Evolutionary conservation across 106 monocot genomes (phyloP).

Genomic region (Dioscorea dumetorum): DNA sequence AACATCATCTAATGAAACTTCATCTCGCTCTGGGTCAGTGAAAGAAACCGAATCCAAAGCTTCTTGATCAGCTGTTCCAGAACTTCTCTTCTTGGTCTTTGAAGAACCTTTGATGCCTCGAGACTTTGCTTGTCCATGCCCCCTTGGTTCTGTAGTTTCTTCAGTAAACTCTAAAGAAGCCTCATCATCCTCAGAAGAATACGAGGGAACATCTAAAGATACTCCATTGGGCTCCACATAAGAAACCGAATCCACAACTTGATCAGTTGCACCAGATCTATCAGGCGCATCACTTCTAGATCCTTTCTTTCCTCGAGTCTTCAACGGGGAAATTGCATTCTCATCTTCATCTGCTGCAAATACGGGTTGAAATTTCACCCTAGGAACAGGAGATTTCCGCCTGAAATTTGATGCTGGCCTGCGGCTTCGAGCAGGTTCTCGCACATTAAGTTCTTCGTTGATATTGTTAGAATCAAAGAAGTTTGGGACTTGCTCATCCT

Average conservation of each 20-base stretch:
- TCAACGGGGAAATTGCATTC: neutral
- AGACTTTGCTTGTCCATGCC: constrained; percentile 53
- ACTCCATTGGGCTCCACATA: constrained; percentile 19
- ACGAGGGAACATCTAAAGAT: constrained; percentile 19
- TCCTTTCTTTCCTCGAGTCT: constrained; percentile 14
- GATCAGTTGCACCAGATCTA: neutral
- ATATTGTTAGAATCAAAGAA: constrained; percentile 32
- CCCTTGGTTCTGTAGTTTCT: constrained; percentile 46
- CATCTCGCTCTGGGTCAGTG: neutral
- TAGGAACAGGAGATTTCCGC: constrained; percentile 69
- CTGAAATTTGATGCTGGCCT: constrained; percentile 70
- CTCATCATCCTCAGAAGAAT: constrained; percentile 27
- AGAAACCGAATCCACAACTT: constrained; percentile 18
- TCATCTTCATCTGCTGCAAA: constrained; percentile 40
- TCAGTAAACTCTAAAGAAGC: constrained; percentile 19
- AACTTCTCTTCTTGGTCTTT: constrained; percentile 62
- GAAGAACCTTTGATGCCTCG: constrained; percentile 79
- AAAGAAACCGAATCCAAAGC: too few relatives aligned
- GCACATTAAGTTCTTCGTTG: constrained; percentile 21
- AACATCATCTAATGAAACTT: constrained; percentile 19
- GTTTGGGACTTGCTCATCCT: constrained; percentile 39
- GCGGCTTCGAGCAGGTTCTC: constrained; percentile 13
- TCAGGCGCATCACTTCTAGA: neutral
- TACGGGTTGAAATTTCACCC: constrained; percentile 71
- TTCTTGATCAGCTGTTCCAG: too few relatives aligned